These are phyloP conservation scores for Pontederia crassipes DNA, from an alignment of 176 grass and related monocot genomes.

Conservation along the genomic window DNA sequence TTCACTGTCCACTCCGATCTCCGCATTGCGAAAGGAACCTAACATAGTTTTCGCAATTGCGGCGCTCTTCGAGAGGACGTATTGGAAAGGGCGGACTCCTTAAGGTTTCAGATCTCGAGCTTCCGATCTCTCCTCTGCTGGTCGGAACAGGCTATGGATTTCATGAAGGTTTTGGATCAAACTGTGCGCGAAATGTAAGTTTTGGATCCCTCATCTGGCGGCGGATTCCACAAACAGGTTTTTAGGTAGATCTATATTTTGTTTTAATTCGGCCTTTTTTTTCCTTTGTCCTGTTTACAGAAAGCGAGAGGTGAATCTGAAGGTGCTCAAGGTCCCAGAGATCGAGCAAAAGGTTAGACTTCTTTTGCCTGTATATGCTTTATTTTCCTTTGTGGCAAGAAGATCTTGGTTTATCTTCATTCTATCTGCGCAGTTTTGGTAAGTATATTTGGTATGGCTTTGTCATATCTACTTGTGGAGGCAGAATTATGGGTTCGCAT, in stretches of 20 bases:
- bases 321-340: constrained; percentile 99
- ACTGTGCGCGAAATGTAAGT: constrained; percentile 95
- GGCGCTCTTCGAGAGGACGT: no score
- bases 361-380: neutral
- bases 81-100: no score
- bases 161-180: constrained; percentile 98
- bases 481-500: no score
- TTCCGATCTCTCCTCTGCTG: constrained; percentile 2
- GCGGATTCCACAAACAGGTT: neutral
- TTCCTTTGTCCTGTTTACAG: constrained; percentile 28
- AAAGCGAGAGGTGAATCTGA: constrained; percentile 98
- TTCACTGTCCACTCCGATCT: no score
- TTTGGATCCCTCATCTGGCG: neutral
- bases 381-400: no score
- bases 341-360: constrained; percentile 82
- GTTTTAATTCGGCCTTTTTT: constrained; percentile 2
- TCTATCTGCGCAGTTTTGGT: no score
- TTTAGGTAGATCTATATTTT: neutral
- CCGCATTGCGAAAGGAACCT: no score
- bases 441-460: no score
- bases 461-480: no score
- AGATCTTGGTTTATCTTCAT: no score
- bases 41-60: no score
- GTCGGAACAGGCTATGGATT: constrained; percentile 53
- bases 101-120: no score